Evolutionary conservation across 1,284 basidiomycete genomes (phyloP).

Genomic region (Ustilago shanxiensis): DNA sequence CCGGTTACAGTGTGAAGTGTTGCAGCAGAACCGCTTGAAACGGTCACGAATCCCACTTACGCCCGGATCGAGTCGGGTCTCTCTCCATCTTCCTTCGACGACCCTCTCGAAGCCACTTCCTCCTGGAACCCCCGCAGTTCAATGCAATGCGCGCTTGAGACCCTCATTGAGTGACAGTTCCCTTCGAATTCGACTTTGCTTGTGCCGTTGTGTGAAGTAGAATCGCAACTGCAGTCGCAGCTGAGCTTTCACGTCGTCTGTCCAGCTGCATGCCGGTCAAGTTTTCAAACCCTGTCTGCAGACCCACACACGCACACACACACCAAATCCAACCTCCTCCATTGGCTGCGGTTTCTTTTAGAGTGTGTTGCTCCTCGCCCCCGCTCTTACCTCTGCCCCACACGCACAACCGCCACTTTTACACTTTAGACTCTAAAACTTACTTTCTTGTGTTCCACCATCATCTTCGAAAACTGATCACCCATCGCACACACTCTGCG

Average conservation of each 20-base stretch:
- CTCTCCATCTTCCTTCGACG: not conserved
- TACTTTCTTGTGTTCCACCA: not conserved
- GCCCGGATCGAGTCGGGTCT: conserved; percentile 42
- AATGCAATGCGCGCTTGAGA: not conserved
- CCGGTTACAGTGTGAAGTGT: not conserved
- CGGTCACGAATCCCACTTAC: not conserved
- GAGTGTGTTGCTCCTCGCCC: not conserved
- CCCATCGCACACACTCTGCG: not conserved
- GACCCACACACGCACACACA: conserved; percentile 12
- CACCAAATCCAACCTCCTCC: conserved; percentile 20
- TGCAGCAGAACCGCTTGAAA: not conserved
- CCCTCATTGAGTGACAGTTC: not conserved
- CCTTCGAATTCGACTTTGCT: not conserved
- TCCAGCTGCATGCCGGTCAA: conserved; percentile 3
- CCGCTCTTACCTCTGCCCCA: not conserved
- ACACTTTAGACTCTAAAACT: not conserved
- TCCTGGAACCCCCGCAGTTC: not conserved
- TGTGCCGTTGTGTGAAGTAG: not conserved
- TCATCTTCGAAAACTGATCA: not conserved
- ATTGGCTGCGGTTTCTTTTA: conserved; percentile 18
- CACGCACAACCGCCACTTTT: conserved; percentile 11
- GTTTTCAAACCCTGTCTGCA: conserved; percentile 32
- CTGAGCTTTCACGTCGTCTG: conserved; percentile 16
- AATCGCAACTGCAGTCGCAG: conserved; percentile 1
- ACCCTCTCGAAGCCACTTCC: conserved; percentile 17